Evolutionary conservation across 306 rosid species (phyloP), one percentile per base, ranked within the genome.

Genomic region (Mucuna pruriens): DNA sequence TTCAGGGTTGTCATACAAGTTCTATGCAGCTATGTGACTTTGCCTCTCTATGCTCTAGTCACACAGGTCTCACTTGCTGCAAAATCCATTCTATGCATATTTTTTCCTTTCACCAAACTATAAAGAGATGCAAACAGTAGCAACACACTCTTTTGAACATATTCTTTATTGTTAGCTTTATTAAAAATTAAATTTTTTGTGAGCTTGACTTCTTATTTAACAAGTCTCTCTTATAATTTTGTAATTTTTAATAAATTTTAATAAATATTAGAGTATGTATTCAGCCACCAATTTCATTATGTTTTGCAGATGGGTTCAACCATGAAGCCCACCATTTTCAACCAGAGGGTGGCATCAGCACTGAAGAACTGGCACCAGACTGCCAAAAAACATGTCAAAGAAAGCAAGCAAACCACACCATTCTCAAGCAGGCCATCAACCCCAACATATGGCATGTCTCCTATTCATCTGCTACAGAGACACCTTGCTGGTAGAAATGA

Each of bases 21-120:
- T 83, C 46, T 94, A 2, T 92, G 97, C 88, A 95, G 97, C 66
- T 95, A 95, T 68, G 93, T 85, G 80, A 95, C 97, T 40, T 73
- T 95, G 67, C 99, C 99, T 57, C 95, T 93, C 61, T 95, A 95
- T 76, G 99, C 97, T 68, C 84, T 95, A 55, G 99, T 95, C 7
- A 95, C 97, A 51, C 99, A 92, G 91, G 98, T 92, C 23, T 29
- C 20, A 87, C 42, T 75, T 70, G 22, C 6, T 29, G 1, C 15
- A 26, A 10, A 7, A 38, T 34, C 13, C 45, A 51, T 64, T 64
- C 51, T 12, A 36, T 38, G 13, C 15, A 38, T 29, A 1, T 5
- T 11, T 57, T 57, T 22, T 58, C n/a, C 33, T 25, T 58, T 58
- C 7, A 55, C 0, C 26, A 55, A 23, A 23, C 9, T 16, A 44